These are phyloP conservation scores for Flaveria floridana DNA, from an alignment of 140 eudicot genomes.

Conservation along the genomic window DNA sequence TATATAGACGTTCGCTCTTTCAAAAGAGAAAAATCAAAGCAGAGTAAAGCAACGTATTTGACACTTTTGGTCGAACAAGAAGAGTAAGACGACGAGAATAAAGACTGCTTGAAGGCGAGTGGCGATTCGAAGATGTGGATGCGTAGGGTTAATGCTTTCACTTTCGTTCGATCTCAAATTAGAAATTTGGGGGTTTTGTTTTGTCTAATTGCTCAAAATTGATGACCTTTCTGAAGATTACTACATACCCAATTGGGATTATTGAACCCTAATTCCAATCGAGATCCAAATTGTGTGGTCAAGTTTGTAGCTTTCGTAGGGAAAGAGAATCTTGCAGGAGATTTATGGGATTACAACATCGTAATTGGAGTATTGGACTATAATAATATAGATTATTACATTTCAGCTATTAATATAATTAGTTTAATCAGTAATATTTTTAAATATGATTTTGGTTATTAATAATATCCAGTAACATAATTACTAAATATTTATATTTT, in stretches of 20 bases:
- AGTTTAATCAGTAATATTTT: no score
- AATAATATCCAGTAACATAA: no score
- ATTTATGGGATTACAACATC: not conserved
- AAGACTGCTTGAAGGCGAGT: slow-evolving; percentile 16
- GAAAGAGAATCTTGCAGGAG: not conserved
- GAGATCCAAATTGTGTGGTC: slow-evolving; percentile 17
- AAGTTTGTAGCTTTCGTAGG: slow-evolving; percentile 5
- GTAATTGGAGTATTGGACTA: not conserved
- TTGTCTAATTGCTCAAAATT: slow-evolving; percentile 21
- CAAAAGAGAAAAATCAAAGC: not conserved
- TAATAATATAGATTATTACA: no score
- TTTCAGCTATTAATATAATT: no score
- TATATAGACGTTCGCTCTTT: slow-evolving; percentile 8
- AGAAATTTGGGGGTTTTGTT: slow-evolving; percentile 17
- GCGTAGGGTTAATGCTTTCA: slow-evolving; percentile 9
- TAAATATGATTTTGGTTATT: no score
- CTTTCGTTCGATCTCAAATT: slow-evolving; percentile 26
- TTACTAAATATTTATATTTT: no score
- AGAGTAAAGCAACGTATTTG: slow-evolving; percentile 30
- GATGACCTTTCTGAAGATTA: not conserved
- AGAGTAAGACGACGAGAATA: slow-evolving; percentile 7
- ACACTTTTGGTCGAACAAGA: slow-evolving; percentile 33
- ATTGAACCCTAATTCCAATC: not conserved
- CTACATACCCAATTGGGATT: not conserved
- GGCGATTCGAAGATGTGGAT: not conserved